Percentiles rank a stretch among this genome's conserved stretches.
These are phyloP conservation scores for Diplodia sapinea DNA, from an alignment of 2,329 filamentous ascomycete genomes.

Conservation along the genomic window DNA sequence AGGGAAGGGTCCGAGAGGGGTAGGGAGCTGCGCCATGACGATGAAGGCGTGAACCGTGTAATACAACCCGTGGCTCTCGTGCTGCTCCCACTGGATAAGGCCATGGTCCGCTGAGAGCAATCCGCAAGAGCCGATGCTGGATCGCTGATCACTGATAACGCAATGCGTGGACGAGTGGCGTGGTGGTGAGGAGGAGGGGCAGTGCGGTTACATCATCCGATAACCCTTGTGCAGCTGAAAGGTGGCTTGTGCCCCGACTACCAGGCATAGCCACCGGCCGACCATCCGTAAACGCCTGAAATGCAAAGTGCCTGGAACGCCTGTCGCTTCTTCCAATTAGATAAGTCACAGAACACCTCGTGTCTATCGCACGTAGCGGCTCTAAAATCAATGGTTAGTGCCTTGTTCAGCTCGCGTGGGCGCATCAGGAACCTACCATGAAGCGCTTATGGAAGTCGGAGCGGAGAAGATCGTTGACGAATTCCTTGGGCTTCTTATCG, in stretches of 20 bases:
- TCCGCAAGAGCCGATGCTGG: neutral
- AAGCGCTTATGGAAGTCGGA: slow-evolving; percentile 98
- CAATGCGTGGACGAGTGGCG: neutral
- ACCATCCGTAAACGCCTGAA: slow-evolving; percentile 36
- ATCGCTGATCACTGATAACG: slow-evolving; percentile 29
- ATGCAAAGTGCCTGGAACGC: slow-evolving; percentile 34
- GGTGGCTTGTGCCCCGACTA: slow-evolving; percentile 10
- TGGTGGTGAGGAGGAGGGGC: neutral
- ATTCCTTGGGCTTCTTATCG: slow-evolving; percentile 90
- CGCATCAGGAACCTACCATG: slow-evolving; percentile 65
- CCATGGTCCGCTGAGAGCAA: neutral
- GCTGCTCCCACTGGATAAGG: neutral
- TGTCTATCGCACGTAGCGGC: slow-evolving; percentile 47
- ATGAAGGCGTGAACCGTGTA: slow-evolving; percentile 16
- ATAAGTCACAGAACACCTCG: slow-evolving; percentile 7
- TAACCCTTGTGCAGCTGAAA: slow-evolving; percentile 22
- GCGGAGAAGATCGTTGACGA: slow-evolving; percentile 92
- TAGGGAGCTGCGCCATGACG: slow-evolving; percentile 13
- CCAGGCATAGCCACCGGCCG: slow-evolving; percentile 33
- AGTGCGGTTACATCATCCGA: slow-evolving; percentile 29
- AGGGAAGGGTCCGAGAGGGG: slow-evolving; percentile 2
- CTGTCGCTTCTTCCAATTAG: slow-evolving; percentile 1
- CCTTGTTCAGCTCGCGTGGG: neutral
- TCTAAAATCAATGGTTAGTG: slow-evolving; percentile 35
- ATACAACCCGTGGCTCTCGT: neutral